These are phyloP conservation scores for Miamiensis avidus DNA, from an alignment of 169 alveolate species.

Conservation along the genomic window DNA sequence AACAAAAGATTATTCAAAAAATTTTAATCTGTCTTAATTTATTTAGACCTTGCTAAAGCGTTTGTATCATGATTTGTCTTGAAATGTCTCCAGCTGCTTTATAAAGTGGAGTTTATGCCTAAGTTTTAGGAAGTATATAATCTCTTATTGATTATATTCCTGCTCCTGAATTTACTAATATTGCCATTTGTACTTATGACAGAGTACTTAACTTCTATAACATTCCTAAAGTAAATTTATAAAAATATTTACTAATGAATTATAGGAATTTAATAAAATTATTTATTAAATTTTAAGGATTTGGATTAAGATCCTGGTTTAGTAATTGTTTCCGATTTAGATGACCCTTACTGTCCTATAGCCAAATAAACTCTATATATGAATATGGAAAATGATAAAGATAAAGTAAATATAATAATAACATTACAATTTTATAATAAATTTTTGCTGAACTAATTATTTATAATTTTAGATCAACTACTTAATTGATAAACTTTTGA, in stretches of 20 bases:
- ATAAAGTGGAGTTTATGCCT: slow-evolving; percentile 47
- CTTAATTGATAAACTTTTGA: slow-evolving; percentile 47
- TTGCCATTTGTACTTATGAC: slow-evolving; percentile 61
- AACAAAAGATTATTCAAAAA: no score
- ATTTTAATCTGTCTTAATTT: no score
- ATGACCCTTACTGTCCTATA: slow-evolving; percentile 65
- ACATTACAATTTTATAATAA: no score
- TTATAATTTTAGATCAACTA: slow-evolving; percentile 40
- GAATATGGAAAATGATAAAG: slow-evolving; percentile 52
- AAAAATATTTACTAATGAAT: slow-evolving; percentile 8
- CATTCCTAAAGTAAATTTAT: slow-evolving; percentile 27
- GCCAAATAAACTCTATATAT: slow-evolving; percentile 53
- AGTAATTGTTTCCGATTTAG: slow-evolving; percentile 55
- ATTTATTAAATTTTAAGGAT: neutral
- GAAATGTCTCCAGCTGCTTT: slow-evolving; percentile 56
- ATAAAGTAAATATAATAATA: slow-evolving; percentile 38
- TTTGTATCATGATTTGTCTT: slow-evolving; percentile 47
- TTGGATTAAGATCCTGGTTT: slow-evolving; percentile 38
- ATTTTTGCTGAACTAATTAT: neutral
- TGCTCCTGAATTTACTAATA: slow-evolving; percentile 53
- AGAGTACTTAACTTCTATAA: slow-evolving; percentile 49
- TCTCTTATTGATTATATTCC: slow-evolving; percentile 51
- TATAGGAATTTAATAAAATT: no score
- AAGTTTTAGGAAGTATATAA: slow-evolving; percentile 38
- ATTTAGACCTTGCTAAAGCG: neutral